phyloP scores from a whole-genome alignment of 2,329 filamentous ascomycete species.

The Helotiales sp. region DNA sequence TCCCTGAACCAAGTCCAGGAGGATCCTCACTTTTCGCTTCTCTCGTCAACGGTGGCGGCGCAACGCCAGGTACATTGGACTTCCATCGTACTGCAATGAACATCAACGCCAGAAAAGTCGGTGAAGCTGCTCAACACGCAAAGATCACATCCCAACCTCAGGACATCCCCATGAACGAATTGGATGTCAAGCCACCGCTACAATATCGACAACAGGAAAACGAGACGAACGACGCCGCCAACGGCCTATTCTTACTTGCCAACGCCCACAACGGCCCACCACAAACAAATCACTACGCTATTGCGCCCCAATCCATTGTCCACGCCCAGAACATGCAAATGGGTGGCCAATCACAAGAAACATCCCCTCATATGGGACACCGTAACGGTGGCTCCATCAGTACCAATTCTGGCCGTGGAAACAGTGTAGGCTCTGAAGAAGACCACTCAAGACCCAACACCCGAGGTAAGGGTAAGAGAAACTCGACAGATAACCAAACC shows the following conservation, averaged over 20 bases:
- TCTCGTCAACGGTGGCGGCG: constrained; percentile 77
- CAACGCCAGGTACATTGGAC: constrained; percentile 88
- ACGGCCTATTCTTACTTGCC: constrained; percentile 89
- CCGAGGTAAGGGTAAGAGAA: constrained; percentile 73
- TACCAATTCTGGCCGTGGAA: constrained; percentile 54
- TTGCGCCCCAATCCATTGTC: constrained; percentile 40
- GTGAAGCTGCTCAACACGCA: constrained; percentile 47
- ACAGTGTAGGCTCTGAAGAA: constrained; percentile 77
- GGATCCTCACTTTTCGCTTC: constrained; percentile 82
- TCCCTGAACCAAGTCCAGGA: constrained; percentile 87
- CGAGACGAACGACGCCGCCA: constrained; percentile 90
- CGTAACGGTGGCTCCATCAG: constrained; percentile 51
- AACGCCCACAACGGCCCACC: constrained; percentile 64
- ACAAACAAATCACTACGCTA: constrained; percentile 42
- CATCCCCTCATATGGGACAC: constrained; percentile 57
- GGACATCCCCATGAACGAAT: constrained; percentile 43
- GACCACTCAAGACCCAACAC: constrained; percentile 67
- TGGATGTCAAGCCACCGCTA: constrained; percentile 50
- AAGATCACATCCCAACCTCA: constrained; percentile 59
- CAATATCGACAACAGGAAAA: constrained; percentile 72
- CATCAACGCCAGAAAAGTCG: constrained; percentile 70
- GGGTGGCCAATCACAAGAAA: constrained; percentile 32
- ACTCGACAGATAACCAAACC: constrained; percentile 50
- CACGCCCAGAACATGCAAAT: constrained; percentile 38
- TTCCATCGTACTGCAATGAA: constrained; percentile 93